A percentile compares a stretch with the other conserved stretches of the same genome.
phyloP scores from a whole-genome alignment of 2,329 filamentous ascomycete species.

The Ceratocystis harringtonii region DNA sequence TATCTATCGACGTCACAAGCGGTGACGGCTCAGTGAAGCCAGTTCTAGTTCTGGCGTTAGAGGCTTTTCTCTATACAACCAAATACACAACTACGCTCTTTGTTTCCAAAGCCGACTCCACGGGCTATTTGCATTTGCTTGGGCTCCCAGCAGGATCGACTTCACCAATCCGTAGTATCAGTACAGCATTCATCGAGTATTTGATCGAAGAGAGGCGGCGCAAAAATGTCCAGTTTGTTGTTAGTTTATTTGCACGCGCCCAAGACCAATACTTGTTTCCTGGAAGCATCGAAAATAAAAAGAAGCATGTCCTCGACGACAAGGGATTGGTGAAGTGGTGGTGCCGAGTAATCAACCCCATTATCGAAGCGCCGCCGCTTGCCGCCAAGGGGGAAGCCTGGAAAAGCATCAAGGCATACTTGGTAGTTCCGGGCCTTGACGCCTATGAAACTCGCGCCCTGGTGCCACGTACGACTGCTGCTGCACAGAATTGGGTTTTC shows the following conservation, averaged over 20 bases:
- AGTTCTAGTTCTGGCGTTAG: constrained; percentile 67
- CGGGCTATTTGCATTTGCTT: constrained; percentile 63
- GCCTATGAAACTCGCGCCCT: constrained; percentile 65
- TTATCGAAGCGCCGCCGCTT: constrained; percentile 39
- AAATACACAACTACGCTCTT: constrained; percentile 72
- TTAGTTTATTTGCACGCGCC: constrained; percentile 83
- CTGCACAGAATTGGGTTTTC: constrained; percentile 49
- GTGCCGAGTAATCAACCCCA: constrained; percentile 71
- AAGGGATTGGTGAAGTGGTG: constrained; percentile 87
- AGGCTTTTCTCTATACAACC: constrained; percentile 77
- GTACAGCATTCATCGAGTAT: constrained; percentile 59
- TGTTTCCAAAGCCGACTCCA: constrained; percentile 93
- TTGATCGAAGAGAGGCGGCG: constrained; percentile 54
- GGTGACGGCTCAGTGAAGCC: constrained; percentile 25
- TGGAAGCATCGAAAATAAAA: constrained; percentile 66
- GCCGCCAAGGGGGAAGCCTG: constrained; percentile 24
- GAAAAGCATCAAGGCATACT: constrained; percentile 52
- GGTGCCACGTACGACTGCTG: constrained; percentile 40
- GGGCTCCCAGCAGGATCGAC: constrained; percentile 44
- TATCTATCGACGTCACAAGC: constrained; percentile 31
- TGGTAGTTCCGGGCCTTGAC: constrained; percentile 79
- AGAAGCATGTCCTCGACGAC: constrained; percentile 87
- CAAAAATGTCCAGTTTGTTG: constrained; percentile 50
- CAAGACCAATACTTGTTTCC: constrained; percentile 94
- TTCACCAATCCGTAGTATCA: constrained; percentile 62